A percentile compares a stretch with the other conserved stretches of the same genome.
Evolutionary conservation across 148 eudicot species (phyloP).

Genomic region (Rhododendron griersonianum): DNA sequence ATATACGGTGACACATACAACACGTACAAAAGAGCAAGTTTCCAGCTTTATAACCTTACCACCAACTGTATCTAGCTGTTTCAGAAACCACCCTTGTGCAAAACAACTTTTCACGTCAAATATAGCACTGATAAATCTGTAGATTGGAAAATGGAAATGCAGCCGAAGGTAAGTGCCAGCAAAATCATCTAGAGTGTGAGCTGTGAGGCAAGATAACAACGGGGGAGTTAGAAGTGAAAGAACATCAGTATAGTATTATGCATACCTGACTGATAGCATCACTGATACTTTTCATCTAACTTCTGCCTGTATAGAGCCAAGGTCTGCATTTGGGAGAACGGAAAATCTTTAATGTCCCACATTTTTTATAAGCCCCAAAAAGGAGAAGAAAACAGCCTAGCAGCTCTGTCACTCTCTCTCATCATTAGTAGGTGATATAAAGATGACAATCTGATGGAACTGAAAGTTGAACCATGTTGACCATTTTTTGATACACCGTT

Average conservation of each 20-base stretch:
- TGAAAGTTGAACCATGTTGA: neutral
- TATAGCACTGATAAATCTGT: neutral
- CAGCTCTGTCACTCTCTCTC: neutral
- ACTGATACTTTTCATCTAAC: slow-evolving; percentile 68
- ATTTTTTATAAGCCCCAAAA: neutral
- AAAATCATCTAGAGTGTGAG: neutral
- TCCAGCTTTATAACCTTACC: neutral
- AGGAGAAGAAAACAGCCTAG: neutral
- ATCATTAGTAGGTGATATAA: neutral
- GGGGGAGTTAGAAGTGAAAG: neutral
- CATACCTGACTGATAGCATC: slow-evolving; percentile 8
- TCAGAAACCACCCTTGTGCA: neutral
- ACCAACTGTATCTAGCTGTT: neutral
- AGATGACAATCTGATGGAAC: neutral
- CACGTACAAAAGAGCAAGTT: neutral
- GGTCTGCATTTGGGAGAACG: slow-evolving; percentile 36
- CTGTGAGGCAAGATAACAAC: neutral
- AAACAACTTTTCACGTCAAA: neutral
- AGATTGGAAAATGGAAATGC: neutral
- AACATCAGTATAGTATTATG: neutral
- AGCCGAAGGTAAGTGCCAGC: neutral
- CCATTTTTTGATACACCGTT: neutral
- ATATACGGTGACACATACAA: neutral
- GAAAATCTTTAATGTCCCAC: neutral
- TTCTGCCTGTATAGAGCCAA: slow-evolving; percentile 86